Conservation (phyloP, 768 basidiomycete species). For the Termitomyces sp. region DNA sequence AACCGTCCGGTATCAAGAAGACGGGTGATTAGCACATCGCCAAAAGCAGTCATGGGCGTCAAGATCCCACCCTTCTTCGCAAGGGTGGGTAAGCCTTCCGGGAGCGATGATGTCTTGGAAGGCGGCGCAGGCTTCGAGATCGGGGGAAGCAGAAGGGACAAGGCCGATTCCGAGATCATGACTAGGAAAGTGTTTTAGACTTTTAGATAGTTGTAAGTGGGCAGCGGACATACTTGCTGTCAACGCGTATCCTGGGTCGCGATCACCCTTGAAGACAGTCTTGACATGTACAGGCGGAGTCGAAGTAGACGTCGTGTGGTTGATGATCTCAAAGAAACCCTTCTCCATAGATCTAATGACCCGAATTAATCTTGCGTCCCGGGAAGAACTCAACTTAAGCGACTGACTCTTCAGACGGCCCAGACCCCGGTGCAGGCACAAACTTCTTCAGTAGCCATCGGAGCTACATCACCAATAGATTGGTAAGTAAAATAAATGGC, state of each 20-base stretch:
- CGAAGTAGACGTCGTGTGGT: conserved; percentile 63
- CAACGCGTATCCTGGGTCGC: conserved; percentile 74
- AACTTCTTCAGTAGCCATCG: conserved; percentile 54
- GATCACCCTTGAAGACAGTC: conserved; percentile 59
- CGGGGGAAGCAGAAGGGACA: conserved; percentile 59
- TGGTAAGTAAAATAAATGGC: not conserved
- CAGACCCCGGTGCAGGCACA: conserved; percentile 52
- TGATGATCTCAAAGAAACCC: conserved; percentile 62
- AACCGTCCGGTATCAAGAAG: conserved; percentile 57
- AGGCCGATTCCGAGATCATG: conserved; percentile 77
- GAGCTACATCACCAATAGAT: conserved; percentile 31
- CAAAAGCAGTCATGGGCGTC: conserved; percentile 82
- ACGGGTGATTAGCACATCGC: conserved; percentile 68
- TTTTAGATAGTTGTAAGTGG: not conserved
- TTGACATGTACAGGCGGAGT: conserved; percentile 48
- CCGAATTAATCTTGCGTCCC: not conserved
- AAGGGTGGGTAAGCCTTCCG: conserved; percentile 47
- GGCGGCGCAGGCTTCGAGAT: conserved; percentile 19
- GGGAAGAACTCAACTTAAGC: not conserved
- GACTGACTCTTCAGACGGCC: conserved; percentile 64
- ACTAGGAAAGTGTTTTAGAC: conserved; percentile 34
- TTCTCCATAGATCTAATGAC: conserved; percentile 47
- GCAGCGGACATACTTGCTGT: conserved; percentile 43
- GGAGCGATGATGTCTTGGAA: conserved; percentile 25
- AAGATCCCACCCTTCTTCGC: conserved; percentile 72